Evolutionary conservation across 305 asterid species (phyloP).

Genomic region (Fraxinus floribunda): DNA sequence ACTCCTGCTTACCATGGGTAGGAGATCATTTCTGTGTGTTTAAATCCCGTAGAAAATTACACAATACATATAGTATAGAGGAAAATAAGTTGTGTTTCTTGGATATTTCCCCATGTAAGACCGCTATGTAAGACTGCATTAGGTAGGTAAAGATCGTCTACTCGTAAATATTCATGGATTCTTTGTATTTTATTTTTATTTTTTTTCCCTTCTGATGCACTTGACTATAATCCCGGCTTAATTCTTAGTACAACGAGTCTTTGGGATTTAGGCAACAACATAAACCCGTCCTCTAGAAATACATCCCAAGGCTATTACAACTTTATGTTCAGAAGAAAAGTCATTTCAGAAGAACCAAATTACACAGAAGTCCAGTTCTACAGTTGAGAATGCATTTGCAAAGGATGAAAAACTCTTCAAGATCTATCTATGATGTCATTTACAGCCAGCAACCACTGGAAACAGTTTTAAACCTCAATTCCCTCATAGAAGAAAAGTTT

Average conservation of each 20-base stretch:
- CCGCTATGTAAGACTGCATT: neutral
- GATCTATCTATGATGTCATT: neutral
- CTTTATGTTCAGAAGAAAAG: neutral
- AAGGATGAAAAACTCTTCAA: conserved; percentile 5
- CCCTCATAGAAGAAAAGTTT: conserved; percentile 29
- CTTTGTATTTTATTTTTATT: neutral
- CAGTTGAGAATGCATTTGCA: conserved; percentile 20
- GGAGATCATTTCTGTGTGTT: too few species aligned
- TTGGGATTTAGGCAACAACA: too few species aligned
- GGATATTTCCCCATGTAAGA: neutral
- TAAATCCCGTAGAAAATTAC: too few species aligned
- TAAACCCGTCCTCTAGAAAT: neutral
- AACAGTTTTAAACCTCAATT: neutral
- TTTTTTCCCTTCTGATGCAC: neutral
- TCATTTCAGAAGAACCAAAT: neutral
- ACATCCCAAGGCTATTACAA: neutral
- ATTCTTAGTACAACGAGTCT: neutral
- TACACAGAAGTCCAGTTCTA: neutral
- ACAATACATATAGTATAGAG: neutral
- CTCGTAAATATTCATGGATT: neutral
- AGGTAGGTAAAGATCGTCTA: neutral
- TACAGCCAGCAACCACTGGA: conserved; percentile 5
- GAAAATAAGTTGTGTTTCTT: neutral
- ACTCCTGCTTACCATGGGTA: too few species aligned
- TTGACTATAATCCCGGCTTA: neutral